Conservation (phyloP, 1,284 basidiomycete species). For the Xerocomus nothofagi region DNA sequence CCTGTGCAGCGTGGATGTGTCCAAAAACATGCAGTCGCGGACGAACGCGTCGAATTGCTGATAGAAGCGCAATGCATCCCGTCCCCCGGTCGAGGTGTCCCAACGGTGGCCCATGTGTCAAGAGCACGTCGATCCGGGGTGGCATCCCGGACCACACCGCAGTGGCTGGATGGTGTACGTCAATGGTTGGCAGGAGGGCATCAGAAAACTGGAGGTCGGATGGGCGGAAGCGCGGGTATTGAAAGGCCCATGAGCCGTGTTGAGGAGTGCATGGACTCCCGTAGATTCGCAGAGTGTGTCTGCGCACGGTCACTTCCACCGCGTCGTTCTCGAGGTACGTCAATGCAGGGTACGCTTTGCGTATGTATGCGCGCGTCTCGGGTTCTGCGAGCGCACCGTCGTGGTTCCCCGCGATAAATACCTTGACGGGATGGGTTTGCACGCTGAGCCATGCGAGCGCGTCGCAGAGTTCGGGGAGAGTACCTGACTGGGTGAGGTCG, state of each 20-base stretch:
- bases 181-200: not conserved
- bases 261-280: constrained; percentile 25
- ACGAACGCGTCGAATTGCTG: constrained; percentile 16
- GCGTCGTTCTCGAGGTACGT: constrained; percentile 19
- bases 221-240: constrained; percentile 14
- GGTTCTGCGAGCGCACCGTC: constrained; percentile 16
- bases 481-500: constrained; percentile 39
- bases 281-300: constrained; percentile 18
- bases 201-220: not conserved
- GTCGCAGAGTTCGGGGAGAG: constrained; percentile 31
- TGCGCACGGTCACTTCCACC: constrained; percentile 13
- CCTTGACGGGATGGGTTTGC: constrained; percentile 18
- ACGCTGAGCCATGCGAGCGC: constrained; percentile 28
- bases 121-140: constrained; percentile 12
- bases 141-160: constrained; percentile 11
- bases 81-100: constrained; percentile 11
- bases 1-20: constrained; percentile 11
- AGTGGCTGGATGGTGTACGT: not conserved
- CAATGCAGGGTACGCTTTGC: constrained; percentile 13
- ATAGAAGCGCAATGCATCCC: constrained; percentile 13
- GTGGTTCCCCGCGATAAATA: constrained; percentile 26
- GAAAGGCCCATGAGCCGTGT: constrained; percentile 18
- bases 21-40: constrained; percentile 16
- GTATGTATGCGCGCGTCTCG: constrained; percentile 6
- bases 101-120: constrained; percentile 18